Evolutionary conservation across 139 green algal species (phyloP), one percentile per base, ranked within the genome.

Genomic region (Haematococcus sp.): DNA sequence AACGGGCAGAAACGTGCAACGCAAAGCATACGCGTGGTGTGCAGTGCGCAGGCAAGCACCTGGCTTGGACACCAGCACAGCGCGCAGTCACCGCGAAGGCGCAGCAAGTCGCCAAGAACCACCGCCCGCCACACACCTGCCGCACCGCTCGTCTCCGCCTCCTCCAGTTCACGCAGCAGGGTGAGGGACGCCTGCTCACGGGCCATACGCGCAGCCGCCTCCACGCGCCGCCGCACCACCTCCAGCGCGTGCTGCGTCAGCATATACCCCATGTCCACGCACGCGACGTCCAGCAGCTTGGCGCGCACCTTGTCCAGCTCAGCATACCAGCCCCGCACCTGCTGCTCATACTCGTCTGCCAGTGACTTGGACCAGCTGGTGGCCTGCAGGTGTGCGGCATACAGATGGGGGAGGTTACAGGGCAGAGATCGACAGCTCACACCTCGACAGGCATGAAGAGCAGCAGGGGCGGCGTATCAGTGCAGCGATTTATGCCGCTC

Each of bases 121-220:
- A 49, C 40, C 40, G 40, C 40, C 40, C 40, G 40, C 40, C 40
- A 7, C 40, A 11, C 40, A 7, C 7, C 40, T 49, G 40, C 40
- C 40, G 40, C 31, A 4, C 15, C 64, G 34, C 33, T 22, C 64
- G 46, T n/a, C 72, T 80, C 68, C 43, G 82, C 80, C 61, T 78
- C 52, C 72, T 89, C 88, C 28, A 93, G 85, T 76, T 93, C 88
- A 15, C 75, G 75, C 63, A 93, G 79, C 68, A 93, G 79, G 56
- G 83, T 74, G 59, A 88, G 70, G 17, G 80, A 88, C 32, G 87
- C 85, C 20, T 74, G 68, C 74, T 93, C 87, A 20, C 82, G 84
- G 0, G 80, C 83, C 19, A 43, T 51, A 16, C 75, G 64, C 0
- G 86, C 85, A 23, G 73, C 73, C 17, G 76, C 63, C 75, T 92